These are phyloP conservation scores for Sporothrix humicola DNA, from an alignment of 2,329 filamentous ascomycete genomes.

Conservation along the genomic window DNA sequence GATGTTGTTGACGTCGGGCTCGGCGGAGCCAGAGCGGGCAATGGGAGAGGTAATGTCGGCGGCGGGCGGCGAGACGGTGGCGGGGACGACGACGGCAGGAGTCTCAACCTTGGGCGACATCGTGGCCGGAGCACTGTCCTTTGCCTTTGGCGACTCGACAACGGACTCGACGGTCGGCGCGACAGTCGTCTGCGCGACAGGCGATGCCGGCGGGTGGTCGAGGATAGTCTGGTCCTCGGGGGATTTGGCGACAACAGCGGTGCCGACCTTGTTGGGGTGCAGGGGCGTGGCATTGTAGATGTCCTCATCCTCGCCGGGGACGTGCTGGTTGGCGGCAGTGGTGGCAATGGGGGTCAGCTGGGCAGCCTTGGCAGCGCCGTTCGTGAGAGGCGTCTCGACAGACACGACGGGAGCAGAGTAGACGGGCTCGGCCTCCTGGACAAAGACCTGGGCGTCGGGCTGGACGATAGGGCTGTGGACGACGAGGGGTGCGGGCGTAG, in stretches of 20 bases:
- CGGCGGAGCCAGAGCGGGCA: background rate
- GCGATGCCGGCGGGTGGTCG: slow-evolving; percentile 14
- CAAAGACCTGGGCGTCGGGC: background rate
- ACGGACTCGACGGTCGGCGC: background rate
- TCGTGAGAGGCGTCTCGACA: background rate
- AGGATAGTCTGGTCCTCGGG: slow-evolving; percentile 3
- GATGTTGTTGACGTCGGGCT: slow-evolving; percentile 13
- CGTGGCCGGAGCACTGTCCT: background rate
- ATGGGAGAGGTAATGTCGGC: slow-evolving; percentile 21
- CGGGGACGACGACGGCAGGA: background rate
- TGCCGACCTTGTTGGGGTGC: slow-evolving; percentile 29
- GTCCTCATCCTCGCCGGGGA: slow-evolving; percentile 41
- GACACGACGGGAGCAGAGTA: background rate
- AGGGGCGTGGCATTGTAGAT: slow-evolving; percentile 47
- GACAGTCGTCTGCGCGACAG: background rate
- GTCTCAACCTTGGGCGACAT: slow-evolving; percentile 8
- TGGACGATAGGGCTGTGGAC: background rate
- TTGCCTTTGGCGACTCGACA: background rate
- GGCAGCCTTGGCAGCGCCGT: background rate
- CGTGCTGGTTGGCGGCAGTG: slow-evolving; percentile 21
- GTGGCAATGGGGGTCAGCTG: slow-evolving; percentile 26
- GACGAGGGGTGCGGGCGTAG: background rate
- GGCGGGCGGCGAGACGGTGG: background rate
- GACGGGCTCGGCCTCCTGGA: slow-evolving; percentile 30
- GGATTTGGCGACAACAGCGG: background rate